Base-by-base conservation (phyloP, 805 yeast genomes). In the Candida takata region DNA sequence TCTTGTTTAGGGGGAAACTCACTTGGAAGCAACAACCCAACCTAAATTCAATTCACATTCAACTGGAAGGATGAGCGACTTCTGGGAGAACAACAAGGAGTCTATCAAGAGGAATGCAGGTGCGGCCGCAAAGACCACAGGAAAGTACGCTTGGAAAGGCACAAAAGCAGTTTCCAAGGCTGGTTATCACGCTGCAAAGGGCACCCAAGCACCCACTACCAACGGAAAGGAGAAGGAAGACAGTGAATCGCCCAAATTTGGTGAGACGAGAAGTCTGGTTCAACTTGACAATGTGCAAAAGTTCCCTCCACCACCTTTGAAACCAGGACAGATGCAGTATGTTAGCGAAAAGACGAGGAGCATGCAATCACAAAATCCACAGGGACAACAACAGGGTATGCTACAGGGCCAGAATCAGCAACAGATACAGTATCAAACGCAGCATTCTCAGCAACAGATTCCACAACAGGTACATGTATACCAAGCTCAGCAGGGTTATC, bases 1-100 rank as follows among this genome's bases (percentile, higher is more conserved):
- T n/a, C n/a, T n/a, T n/a, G n/a, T n/a, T n/a, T n/a, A n/a, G n/a
- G n/a, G n/a, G n/a, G n/a, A n/a, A n/a, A n/a, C n/a, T n/a, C n/a
- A n/a, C n/a, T n/a, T n/a, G n/a, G n/a, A n/a, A n/a, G n/a, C n/a
- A n/a, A n/a, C n/a, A n/a, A n/a, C n/a, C n/a, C n/a, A n/a, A n/a
- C n/a, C n/a, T n/a, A n/a, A n/a, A n/a, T n/a, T n/a, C n/a, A n/a
- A n/a, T 20, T 20, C 23, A 20, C 23, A 20, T 8, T 20, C 10
- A 10, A 20, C 7, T 7, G 23, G 23, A 7, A 7, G 10, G 10
- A 49, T 47, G 53, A 45, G 52, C 20, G 26, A 30, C 27, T 64
- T 64, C 43, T 65, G 70, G 70, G 67, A 61, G 12, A 60, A 61
- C 29, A 64, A 65, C 47, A 65, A 65, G 35, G 70, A 52, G 14